Evolutionary conservation across 169 alveolate genomes (phyloP), one percentile per base, ranked within the genome.

Genomic region (Plasmodium relictum): DNA sequence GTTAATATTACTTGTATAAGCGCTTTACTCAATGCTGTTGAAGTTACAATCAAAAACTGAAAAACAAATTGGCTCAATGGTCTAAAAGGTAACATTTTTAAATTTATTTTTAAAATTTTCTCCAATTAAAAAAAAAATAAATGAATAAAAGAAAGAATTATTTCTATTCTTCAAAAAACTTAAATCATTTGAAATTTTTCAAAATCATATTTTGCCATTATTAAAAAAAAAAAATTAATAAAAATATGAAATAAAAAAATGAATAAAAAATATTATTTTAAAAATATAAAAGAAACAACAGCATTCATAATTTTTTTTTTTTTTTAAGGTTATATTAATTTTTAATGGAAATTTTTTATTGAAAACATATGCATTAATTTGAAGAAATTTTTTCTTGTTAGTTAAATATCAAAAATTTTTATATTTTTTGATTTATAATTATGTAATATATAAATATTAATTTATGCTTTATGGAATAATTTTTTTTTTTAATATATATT

Each of bases 21-120:
- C 41, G 89, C 89, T 69, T 76, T 76, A 6, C 89, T 74, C 89
- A 76, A 45, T 24, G 89, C 89, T 45, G 89, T 76, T 7, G 89
- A 76, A 22, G 89, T 76, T 62, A 76, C 63, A 58, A 76, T 62
- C 39, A 76, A 54, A 68, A 76, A 76, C 74, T 76, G 89, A 76
- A 76, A 76, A 63, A 76, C 62, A 42, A 76, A 76, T 44, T 76
- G 89, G 56, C 89, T 76, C 45, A 76, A 42, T 18, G 89, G 89
- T 42, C 74, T 62, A 63, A 76, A 76, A 22, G 89, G 89, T 76
- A 76, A 76, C 89, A 76, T 76, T 76, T 76, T 76, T 76, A 45
- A n/a, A n/a, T 52, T 9, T 52, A n/a, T 52, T 50, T 50, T 52
- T 8, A n/a, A n/a, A n/a, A 45, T 12, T 52, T 52, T 56, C 45